Evolutionary conservation across 331 rosid genomes (phyloP), one percentile per base, ranked within the genome.

Genomic region (Acacia pycnantha): DNA sequence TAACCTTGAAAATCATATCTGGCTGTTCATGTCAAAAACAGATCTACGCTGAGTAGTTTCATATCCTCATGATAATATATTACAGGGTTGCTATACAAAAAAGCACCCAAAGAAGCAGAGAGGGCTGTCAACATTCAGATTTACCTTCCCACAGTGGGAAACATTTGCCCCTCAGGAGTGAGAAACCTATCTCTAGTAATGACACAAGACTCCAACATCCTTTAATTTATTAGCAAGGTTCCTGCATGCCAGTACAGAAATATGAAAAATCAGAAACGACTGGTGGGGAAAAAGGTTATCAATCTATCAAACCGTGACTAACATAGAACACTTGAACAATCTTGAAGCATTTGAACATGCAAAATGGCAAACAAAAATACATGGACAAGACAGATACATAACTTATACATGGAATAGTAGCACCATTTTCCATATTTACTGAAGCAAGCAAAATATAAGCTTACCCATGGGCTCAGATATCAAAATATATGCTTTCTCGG

Each of bases 181-280:
- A 96, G 94, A 88, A 96, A 96, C 68, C 99, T 92, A 87, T 96
- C 99, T 84, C 99, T 89, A 53, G 99, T 98, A 78, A 96, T 96
- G 81, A 96, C 99, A 82, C 94, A 96, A 72, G 99, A 90, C 90
- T 96, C 99, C 82, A 96, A 86, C 99, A 96, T 96, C 86, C 99
- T 92, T 89, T 96, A 98, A 71, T 96, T 96, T 29, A 96, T 85
- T 74, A 96, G 85, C 87, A 96, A 84, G 68, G 98, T 96, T 73
- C 99, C 99, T 96, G 78, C 84, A 84, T 33, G 58, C 50, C 79
- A 85, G 51, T 15, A 74, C 54, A 62, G 33, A 51, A 82, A 78
- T 11, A 11, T 61, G 58, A 40, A 77, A 65, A 65, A 65, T 65
- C 64, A 77, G 61, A 68, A 48, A 78, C 41, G 27, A 54, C n/a